Evolutionary conservation across 257 asterid species (phyloP).

Genomic region (Buddleja alternifolia): DNA sequence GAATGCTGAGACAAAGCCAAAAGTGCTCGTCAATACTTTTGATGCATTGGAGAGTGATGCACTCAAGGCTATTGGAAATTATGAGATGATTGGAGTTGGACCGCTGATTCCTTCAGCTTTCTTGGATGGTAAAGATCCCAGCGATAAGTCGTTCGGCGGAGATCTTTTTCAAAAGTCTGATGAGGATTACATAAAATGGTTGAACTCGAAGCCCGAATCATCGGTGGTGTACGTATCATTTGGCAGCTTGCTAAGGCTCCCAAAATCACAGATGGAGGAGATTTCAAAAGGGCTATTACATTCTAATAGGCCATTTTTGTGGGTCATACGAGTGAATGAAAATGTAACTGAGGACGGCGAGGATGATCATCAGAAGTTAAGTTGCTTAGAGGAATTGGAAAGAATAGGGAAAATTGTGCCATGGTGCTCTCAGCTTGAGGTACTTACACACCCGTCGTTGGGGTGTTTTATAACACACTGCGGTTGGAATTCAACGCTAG

Average conservation of each 20-base stretch:
- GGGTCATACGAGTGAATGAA: slow-evolving; percentile 48
- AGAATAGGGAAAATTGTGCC: slow-evolving; percentile 48
- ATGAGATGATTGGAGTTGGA: slow-evolving; percentile 47
- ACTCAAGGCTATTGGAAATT: slow-evolving; percentile 32
- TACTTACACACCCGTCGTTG: slow-evolving; percentile 49
- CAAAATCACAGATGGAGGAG: slow-evolving; percentile 51
- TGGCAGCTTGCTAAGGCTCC: slow-evolving; percentile 48
- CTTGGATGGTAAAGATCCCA: slow-evolving; percentile 29
- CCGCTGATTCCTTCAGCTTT: slow-evolving; percentile 59
- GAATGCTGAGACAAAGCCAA: slow-evolving; percentile 39
- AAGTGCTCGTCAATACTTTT: slow-evolving; percentile 53
- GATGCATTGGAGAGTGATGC: slow-evolving; percentile 47
- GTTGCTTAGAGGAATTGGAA: slow-evolving; percentile 36
- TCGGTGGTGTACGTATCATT: slow-evolving; percentile 70
- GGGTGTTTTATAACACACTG: slow-evolving; percentile 68
- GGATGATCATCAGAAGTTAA: slow-evolving; percentile 16
- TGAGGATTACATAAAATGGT: slow-evolving; percentile 44
- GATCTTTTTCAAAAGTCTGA: slow-evolving; percentile 46
- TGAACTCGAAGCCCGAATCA: slow-evolving; percentile 30
- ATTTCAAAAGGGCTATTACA: slow-evolving; percentile 43
- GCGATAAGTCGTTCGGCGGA: slow-evolving; percentile 35
- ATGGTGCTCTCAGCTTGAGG: slow-evolving; percentile 71
- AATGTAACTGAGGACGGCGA: background rate
- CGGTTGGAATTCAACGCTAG: slow-evolving; percentile 72
- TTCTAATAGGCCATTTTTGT: slow-evolving; percentile 52